Percentiles rank a stretch among this genome's conserved stretches.
These are phyloP conservation scores for Penicillium flavigenum DNA, from an alignment of 495 filamentous ascomycete species.

Conservation along the genomic window DNA sequence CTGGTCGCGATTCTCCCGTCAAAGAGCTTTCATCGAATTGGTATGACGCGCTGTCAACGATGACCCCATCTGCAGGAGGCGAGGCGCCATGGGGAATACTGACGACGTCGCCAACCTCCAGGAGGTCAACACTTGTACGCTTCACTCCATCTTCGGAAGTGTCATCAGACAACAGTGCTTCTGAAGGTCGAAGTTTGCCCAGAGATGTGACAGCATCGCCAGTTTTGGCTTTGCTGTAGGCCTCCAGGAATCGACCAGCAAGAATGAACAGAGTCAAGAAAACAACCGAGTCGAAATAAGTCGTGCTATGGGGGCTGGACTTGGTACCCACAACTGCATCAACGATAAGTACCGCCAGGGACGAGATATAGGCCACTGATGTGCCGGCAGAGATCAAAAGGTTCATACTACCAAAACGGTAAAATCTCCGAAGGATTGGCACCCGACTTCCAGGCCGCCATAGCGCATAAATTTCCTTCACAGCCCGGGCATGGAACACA, in stretches of 20 bases:
- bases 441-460: constrained; percentile 80
- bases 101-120: constrained; percentile 83
- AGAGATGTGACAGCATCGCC: constrained; percentile 84
- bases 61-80: constrained; percentile 78
- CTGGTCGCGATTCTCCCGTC: constrained; percentile 80
- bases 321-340: constrained; percentile 51
- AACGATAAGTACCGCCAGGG: constrained; percentile 73
- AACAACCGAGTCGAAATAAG: constrained; percentile 93
- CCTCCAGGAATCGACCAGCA: constrained; percentile 75
- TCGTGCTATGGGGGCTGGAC: constrained; percentile 51
- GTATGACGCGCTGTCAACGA: constrained; percentile 59
- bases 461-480: constrained; percentile 75
- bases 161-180: constrained; percentile 60
- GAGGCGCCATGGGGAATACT: constrained; percentile 75
- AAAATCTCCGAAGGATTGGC: constrained; percentile 75
- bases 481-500: constrained; percentile 74
- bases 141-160: constrained; percentile 28
- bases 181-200: constrained; percentile 73
- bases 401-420: constrained; percentile 96
- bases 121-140: constrained; percentile 63
- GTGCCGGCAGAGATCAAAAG: constrained; percentile 88
- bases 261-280: constrained; percentile 93
- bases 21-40: constrained; percentile 88
- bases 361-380: constrained; percentile 82
- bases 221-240: constrained; percentile 89